Evolutionary conservation across 306 rosid species (phyloP).

Genomic region (Cucumis hystrix): DNA sequence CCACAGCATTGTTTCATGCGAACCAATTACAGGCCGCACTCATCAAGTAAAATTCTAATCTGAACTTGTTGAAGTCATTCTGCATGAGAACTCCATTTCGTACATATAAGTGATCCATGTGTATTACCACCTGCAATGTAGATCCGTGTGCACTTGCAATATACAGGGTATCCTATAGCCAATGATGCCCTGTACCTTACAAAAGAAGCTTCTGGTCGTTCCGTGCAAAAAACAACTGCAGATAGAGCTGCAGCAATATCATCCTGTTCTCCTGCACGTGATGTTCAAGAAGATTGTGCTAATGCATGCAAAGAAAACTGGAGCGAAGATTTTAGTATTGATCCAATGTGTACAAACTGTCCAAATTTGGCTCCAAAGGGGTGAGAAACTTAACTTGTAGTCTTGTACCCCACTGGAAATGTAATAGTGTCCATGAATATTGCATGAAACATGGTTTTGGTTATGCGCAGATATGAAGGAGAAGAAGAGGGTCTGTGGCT

Average conservation of each 20-base stretch:
- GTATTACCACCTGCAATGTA: constrained; percentile 15
- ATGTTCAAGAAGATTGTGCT: constrained; percentile 16
- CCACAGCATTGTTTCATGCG: constrained; percentile 62
- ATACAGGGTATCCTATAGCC: constrained; percentile 74
- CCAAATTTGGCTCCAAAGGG: constrained; percentile 79
- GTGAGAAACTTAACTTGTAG: constrained; percentile 24
- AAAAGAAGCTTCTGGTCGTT: constrained; percentile 25
- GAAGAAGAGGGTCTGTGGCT: constrained; percentile 74
- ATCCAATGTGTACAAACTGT: constrained; percentile 87
- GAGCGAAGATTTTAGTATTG: constrained; percentile 38
- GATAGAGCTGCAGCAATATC: constrained; percentile 41
- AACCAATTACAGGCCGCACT: constrained; percentile 79
- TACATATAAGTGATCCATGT: neutral
- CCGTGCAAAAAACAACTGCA: constrained; percentile 33
- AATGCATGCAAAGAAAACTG: constrained; percentile 25
- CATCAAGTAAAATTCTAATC: constrained; percentile 50
- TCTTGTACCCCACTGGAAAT: neutral
- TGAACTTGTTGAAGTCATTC: neutral
- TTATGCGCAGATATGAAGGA: constrained; percentile 41
- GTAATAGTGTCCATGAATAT: neutral
- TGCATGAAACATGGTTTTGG: neutral
- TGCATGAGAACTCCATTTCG: neutral
- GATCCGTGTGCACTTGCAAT: constrained; percentile 82
- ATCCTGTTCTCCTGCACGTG: constrained; percentile 21
- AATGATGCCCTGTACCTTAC: constrained; percentile 66